Conservation (phyloP, 805 yeast genomes). For the Wickerhamiella slavikovae region DNA sequence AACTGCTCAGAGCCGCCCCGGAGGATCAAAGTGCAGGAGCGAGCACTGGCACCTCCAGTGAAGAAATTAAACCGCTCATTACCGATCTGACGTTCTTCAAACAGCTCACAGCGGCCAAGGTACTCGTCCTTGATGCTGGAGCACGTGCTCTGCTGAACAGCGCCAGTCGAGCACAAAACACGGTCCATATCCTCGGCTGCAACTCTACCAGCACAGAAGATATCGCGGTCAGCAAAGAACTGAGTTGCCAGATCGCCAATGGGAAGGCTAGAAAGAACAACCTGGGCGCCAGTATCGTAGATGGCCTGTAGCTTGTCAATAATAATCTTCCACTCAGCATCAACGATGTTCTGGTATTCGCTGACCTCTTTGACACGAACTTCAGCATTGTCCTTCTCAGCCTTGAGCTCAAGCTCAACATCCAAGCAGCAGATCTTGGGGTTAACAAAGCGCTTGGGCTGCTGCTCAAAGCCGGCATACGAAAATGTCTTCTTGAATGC, state of each 20-base stretch:
- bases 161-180: constrained; percentile 87
- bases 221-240: constrained; percentile 85
- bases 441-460: constrained; percentile 63
- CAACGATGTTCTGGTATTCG: constrained; percentile 90
- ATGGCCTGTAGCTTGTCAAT: constrained; percentile 69
- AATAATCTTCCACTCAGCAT: constrained; percentile 97
- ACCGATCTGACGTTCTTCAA: constrained; percentile 92
- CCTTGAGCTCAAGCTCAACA: constrained; percentile 88
- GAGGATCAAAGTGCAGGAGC: constrained; percentile 78
- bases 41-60: constrained; percentile 78
- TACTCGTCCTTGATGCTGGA: constrained; percentile 46
- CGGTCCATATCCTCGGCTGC: constrained; percentile 76
- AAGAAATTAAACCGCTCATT: constrained; percentile 87
- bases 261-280: constrained; percentile 83
- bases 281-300: constrained; percentile 69
- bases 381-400: constrained; percentile 97
- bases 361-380: constrained; percentile 85
- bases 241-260: constrained; percentile 99
- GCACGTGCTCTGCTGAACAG: constrained; percentile 49
- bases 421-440: constrained; percentile 75
- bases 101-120: constrained; percentile 64
- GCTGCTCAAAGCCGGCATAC: constrained; percentile 97
- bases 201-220: constrained; percentile 96
- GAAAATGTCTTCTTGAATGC: constrained; percentile 95
- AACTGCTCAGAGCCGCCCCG: constrained; percentile 99